Evolutionary conservation across 495 filamentous ascomycete species (phyloP).

Genomic region (Penicillium pulvis): DNA sequence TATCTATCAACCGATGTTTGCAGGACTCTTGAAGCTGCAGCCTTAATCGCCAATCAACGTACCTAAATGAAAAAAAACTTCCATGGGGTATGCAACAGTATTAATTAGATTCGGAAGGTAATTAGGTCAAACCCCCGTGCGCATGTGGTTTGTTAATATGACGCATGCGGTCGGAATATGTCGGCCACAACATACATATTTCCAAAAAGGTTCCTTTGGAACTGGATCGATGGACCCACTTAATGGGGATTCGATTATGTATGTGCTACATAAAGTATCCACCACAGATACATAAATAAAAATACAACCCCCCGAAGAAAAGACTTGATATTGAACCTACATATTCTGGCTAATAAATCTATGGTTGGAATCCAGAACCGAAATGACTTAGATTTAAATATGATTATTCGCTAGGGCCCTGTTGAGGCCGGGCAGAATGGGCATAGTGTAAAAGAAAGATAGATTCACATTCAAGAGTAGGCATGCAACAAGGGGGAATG

Average conservation of each 20-base stretch:
- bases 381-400: too few relatives aligned
- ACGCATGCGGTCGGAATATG: not conserved
- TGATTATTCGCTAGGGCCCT: not conserved
- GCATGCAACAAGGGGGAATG: slow-evolving; percentile 18
- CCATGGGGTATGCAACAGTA: not conserved
- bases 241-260: too few relatives aligned
- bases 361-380: too few relatives aligned
- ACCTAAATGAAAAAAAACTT: not conserved
- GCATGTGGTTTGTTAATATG: not conserved
- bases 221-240: too few relatives aligned
- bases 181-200: not conserved
- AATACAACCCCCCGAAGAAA: too few relatives aligned
- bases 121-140: not conserved
- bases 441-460: not conserved
- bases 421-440: not conserved
- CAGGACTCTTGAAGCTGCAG: not conserved
- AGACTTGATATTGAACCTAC: too few relatives aligned
- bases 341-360: too few relatives aligned
- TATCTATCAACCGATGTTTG: slow-evolving; percentile 12
- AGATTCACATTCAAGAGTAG: slow-evolving; percentile 11
- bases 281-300: too few relatives aligned
- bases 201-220: too few relatives aligned
- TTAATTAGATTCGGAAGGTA: not conserved
- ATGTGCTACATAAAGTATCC: too few relatives aligned
- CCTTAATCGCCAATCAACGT: not conserved